Percentiles rank a stretch among this genome's conserved stretches.
These are phyloP conservation scores for Rhododendron williamsianum DNA, from an alignment of 148 eudicot genomes.

Conservation along the genomic window DNA sequence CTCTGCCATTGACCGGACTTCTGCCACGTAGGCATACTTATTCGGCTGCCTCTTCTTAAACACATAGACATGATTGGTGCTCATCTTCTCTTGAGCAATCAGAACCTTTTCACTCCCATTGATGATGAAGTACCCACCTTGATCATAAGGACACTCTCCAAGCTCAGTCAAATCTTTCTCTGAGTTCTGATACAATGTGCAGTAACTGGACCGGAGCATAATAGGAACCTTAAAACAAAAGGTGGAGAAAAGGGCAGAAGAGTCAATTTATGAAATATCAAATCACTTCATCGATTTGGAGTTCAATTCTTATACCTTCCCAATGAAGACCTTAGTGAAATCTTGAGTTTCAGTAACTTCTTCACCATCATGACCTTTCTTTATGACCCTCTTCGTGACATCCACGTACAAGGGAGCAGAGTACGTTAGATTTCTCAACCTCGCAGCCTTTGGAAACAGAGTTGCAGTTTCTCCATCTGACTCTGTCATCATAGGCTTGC, in stretches of 20 bases:
- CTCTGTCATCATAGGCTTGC: conserved; percentile 99
- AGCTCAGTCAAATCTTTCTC: conserved; percentile 98
- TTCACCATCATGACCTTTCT: conserved; percentile 96
- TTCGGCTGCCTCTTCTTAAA: conserved; percentile 98
- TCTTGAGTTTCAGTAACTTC: conserved; percentile 91
- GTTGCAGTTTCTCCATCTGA: conserved; percentile 99
- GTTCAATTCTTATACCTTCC: conserved; percentile 52
- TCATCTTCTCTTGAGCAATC: conserved; percentile 99
- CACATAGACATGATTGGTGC: conserved; percentile 97
- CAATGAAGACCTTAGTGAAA: conserved; percentile 90
- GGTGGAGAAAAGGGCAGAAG: neutral
- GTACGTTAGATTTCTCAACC: conserved; percentile 88
- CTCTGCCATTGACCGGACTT: conserved; percentile 99
- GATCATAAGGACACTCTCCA: conserved; percentile 98
- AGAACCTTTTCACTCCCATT: conserved; percentile 99
- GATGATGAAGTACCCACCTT: conserved; percentile 97
- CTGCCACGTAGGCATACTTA: conserved; percentile 91
- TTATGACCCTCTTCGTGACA: conserved; percentile 75
- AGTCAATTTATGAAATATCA: conserved; percentile 1
- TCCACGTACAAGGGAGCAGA: conserved; percentile 98
- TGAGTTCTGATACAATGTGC: conserved; percentile 86
- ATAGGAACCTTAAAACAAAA: conserved; percentile 66
- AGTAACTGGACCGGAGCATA: conserved; percentile 98
- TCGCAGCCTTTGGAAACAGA: conserved; percentile 94
- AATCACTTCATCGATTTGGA: neutral